A percentile compares a stretch with the other conserved stretches of the same genome.
phyloP scores from a whole-genome alignment of 768 basidiomycete species.

The Phylloporus rhodoxanthus region DNA sequence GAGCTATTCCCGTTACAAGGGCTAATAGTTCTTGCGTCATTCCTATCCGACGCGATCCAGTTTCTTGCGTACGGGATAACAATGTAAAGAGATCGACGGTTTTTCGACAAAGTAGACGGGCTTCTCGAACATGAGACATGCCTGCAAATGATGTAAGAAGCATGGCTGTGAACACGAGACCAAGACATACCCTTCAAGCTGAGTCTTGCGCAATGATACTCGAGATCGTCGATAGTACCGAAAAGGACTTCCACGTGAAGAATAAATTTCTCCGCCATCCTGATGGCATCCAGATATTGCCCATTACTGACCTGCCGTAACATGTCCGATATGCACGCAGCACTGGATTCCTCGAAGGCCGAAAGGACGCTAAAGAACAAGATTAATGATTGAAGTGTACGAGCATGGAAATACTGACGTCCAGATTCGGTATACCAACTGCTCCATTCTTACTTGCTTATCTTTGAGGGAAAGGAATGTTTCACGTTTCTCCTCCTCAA shows the following conservation, averaged over 20 bases:
- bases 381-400: conserved; percentile 5
- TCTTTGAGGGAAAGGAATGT: conserved; percentile 76
- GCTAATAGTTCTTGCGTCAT: conserved; percentile 97
- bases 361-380: conserved; percentile 67
- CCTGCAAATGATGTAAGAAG: conserved; percentile 42
- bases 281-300: conserved; percentile 92
- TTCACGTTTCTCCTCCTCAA: conserved; percentile 77
- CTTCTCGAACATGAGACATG: conserved; percentile 97
- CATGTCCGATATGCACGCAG: conserved; percentile 99
- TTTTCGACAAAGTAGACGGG: conserved; percentile 97
- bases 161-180: background rate
- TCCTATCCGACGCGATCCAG: conserved; percentile 82
- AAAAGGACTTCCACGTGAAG: conserved; percentile 97
- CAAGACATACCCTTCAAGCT: conserved; percentile 72
- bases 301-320: conserved; percentile 94
- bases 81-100: conserved; percentile 97
- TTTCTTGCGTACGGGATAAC: conserved; percentile 92
- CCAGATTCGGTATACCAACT: conserved; percentile 98
- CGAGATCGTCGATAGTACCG: conserved; percentile 93
- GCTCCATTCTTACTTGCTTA: conserved; percentile 91
- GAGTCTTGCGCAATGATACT: conserved; percentile 74
- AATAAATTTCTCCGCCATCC: conserved; percentile 98
- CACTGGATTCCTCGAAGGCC: conserved; percentile 98
- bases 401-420: conserved; percentile 52
- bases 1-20: conserved; percentile 96